These are phyloP conservation scores for Bryum argenteum DNA, from an alignment of 225 moss, liverwort and hornwort species.

Conservation along the genomic window DNA sequence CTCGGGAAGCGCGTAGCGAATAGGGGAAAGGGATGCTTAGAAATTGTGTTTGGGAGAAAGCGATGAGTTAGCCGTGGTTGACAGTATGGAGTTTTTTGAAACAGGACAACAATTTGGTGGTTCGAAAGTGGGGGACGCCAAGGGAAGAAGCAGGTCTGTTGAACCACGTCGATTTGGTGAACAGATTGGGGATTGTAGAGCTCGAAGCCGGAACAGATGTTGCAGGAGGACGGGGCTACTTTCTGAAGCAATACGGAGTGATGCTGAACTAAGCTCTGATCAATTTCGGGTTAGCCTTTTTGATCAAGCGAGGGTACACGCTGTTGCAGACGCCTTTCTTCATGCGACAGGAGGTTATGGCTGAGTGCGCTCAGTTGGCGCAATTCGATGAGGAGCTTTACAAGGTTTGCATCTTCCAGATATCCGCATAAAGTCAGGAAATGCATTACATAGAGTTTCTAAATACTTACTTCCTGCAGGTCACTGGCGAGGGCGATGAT, in stretches of 20 bases:
- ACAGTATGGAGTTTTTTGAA: constrained; percentile 4
- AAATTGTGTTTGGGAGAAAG: constrained; percentile 11
- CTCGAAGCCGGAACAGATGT: constrained; percentile 77
- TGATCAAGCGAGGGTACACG: constrained; percentile 59
- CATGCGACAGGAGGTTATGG: constrained; percentile 99
- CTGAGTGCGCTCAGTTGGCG: constrained; percentile 90
- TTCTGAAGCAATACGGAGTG: constrained; percentile 78
- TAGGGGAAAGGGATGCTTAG: neutral
- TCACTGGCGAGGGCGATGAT: constrained; percentile 91
- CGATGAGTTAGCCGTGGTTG: neutral
- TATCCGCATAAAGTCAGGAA: neutral
- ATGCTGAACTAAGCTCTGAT: constrained; percentile 89
- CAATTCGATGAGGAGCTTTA: constrained; percentile 99
- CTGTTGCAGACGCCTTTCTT: constrained; percentile 89
- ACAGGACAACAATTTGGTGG: constrained; percentile 67
- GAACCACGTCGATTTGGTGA: constrained; percentile 89
- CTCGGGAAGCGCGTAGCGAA: neutral
- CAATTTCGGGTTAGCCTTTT: constrained; percentile 76
- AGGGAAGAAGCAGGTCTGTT: constrained; percentile 63
- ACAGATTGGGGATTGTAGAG: constrained; percentile 82
- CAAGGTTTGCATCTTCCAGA: constrained; percentile 55
- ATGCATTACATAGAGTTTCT: neutral
- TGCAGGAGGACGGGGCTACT: constrained; percentile 91
- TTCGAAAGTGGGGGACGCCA: constrained; percentile 63
- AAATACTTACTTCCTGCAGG: constrained; percentile 45